Conservation (phyloP, 345 rosid genomes). For the Hypericum androsaemum region DNA sequence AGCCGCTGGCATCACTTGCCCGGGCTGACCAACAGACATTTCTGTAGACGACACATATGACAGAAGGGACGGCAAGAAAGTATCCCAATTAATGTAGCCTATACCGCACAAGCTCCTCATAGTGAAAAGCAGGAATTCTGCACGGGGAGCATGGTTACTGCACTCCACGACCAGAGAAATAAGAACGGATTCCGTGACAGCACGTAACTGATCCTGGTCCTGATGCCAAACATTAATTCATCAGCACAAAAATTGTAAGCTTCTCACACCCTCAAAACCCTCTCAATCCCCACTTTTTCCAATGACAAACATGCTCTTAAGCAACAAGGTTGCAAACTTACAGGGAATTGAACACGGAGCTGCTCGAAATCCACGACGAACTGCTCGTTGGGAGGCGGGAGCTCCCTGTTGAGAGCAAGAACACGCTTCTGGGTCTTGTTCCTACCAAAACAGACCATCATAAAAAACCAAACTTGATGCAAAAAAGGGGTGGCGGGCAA, state of each 20-base stretch:
- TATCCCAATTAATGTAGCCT: conserved; percentile 86
- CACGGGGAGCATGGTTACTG: conserved; percentile 75
- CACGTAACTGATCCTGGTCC: conserved; percentile 84
- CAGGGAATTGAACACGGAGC: conserved; percentile 63
- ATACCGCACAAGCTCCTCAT: conserved; percentile 58
- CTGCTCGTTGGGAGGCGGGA: conserved; percentile 88
- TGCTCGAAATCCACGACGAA: conserved; percentile 81
- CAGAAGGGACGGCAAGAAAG: conserved; percentile 69
- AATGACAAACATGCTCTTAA: neutral
- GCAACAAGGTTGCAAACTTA: conserved; percentile 17
- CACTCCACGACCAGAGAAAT: conserved; percentile 71
- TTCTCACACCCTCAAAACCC: too few relatives aligned
- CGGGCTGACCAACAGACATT: conserved; percentile 44
- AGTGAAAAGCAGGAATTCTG: conserved; percentile 91
- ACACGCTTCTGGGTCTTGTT: conserved; percentile 87
- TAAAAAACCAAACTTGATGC: neutral
- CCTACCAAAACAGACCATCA: conserved; percentile 25
- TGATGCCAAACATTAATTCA: conserved; percentile 7
- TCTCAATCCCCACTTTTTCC: too few relatives aligned
- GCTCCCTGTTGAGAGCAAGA: conserved; percentile 65
- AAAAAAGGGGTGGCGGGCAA: too few relatives aligned
- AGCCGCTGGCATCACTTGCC: conserved; percentile 43
- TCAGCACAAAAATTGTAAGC: neutral
- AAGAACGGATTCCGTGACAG: conserved; percentile 70
- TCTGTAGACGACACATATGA: conserved; percentile 77